Conservation (phyloP, 768 basidiomycete species). For the Lyophyllum decastes region DNA sequence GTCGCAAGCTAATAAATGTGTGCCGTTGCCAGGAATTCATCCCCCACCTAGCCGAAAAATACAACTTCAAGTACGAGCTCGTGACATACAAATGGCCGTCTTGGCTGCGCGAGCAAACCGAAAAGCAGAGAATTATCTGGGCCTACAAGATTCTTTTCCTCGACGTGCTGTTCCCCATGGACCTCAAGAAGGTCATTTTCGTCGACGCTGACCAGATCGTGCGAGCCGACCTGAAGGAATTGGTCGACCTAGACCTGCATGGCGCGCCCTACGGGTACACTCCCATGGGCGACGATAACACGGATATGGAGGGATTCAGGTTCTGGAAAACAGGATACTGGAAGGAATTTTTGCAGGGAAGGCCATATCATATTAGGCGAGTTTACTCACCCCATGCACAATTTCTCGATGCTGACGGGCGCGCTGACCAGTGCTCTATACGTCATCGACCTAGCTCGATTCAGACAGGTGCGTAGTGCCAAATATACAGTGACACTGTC, state of each 20-base stretch:
- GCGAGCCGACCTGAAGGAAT: constrained; percentile 90
- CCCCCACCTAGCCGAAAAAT: constrained; percentile 87
- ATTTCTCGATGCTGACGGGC: background rate
- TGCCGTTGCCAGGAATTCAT: constrained; percentile 79
- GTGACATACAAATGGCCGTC: constrained; percentile 99
- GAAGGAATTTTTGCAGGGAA: constrained; percentile 82
- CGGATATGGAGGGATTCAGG: constrained; percentile 95
- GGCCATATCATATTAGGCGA: constrained; percentile 94
- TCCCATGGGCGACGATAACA: constrained; percentile 95
- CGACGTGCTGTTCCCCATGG: constrained; percentile 98
- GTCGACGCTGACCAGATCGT: constrained; percentile 99
- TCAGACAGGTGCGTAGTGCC: constrained; percentile 72
- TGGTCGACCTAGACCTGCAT: constrained; percentile 90
- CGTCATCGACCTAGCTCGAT: constrained; percentile 92
- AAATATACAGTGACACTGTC: background rate
- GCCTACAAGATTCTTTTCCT: constrained; percentile 99
- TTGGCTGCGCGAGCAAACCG: constrained; percentile 95
- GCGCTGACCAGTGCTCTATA: constrained; percentile 74
- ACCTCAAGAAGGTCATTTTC: constrained; percentile 98
- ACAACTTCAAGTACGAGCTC: constrained; percentile 94
- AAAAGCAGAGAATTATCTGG: constrained; percentile 99
- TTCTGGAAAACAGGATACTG: constrained; percentile 99
- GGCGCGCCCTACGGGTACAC: constrained; percentile 96
- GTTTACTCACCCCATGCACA: constrained; percentile 13
- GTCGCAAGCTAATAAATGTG: background rate